These are phyloP conservation scores for Echium plantagineum DNA, from an alignment of 257 asterid species.

Conservation along the genomic window DNA sequence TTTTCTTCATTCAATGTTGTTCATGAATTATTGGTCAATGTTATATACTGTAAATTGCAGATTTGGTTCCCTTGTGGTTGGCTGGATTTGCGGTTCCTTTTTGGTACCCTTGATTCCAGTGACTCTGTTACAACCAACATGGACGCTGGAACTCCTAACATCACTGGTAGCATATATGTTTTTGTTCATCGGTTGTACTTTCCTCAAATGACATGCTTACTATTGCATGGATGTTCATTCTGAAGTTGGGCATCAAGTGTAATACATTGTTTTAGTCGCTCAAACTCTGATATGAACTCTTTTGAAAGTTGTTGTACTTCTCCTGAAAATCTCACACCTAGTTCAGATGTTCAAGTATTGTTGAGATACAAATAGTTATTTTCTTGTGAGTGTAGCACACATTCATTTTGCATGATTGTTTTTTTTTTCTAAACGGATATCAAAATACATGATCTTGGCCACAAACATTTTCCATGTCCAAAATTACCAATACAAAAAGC, in stretches of 20 bases:
- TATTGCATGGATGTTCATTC: background rate
- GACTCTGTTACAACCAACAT: constrained; percentile 61
- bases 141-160: constrained; percentile 86
- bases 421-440: background rate
- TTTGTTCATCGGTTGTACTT: constrained; percentile 76
- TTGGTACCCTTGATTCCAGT: constrained; percentile 62
- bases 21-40: constrained; percentile 2
- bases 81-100: constrained; percentile 78
- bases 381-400: background rate
- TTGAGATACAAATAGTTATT: no score
- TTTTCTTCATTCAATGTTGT: background rate
- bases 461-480: no score
- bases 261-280: constrained; percentile 4
- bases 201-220: constrained; percentile 50
- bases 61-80: constrained; percentile 70
- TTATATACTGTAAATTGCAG: constrained; percentile 26
- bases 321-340: background rate
- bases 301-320: background rate
- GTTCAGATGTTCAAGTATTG: background rate
- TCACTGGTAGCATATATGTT: constrained; percentile 65
- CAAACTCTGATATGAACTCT: background rate
- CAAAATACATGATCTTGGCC: no score
- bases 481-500: no score
- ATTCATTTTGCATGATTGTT: background rate
- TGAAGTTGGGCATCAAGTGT: background rate